Conservation (phyloP, 2,329 filamentous ascomycete genomes). For the Nakataea oryzae region DNA sequence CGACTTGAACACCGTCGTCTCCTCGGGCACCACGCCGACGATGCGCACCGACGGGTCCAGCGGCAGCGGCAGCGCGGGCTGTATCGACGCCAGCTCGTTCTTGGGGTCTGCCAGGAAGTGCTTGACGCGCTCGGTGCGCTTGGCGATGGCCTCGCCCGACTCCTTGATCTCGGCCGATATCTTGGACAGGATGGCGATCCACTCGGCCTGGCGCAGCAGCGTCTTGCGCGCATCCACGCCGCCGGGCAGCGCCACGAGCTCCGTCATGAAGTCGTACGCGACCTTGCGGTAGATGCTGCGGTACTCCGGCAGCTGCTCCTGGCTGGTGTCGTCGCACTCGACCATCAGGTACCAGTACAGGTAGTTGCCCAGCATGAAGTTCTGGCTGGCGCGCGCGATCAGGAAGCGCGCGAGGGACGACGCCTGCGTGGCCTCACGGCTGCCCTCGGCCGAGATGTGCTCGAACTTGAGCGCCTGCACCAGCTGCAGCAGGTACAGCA, state of each 20-base stretch:
- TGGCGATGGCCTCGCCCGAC: slow-evolving; percentile 64
- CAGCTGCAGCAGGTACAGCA: slow-evolving; percentile 84
- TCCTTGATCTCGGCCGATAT: slow-evolving; percentile 83
- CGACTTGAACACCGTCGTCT: slow-evolving; percentile 91
- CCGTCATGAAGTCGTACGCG: slow-evolving; percentile 91
- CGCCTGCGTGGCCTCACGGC: slow-evolving; percentile 53
- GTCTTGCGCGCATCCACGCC: slow-evolving; percentile 66
- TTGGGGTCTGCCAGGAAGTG: slow-evolving; percentile 77
- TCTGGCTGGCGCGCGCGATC: slow-evolving; percentile 76
- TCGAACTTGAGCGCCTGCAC: slow-evolving; percentile 96
- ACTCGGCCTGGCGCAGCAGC: slow-evolving; percentile 77
- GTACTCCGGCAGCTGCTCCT: slow-evolving; percentile 63
- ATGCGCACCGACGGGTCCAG: slow-evolving; percentile 77
- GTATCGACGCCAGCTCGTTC: slow-evolving; percentile 75
- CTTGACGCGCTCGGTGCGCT: slow-evolving; percentile 78
- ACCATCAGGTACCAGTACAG: slow-evolving; percentile 99
- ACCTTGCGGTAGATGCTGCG: slow-evolving; percentile 85
- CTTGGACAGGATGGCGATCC: slow-evolving; percentile 77
- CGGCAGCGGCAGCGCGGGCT: slow-evolving; percentile 78
- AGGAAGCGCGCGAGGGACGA: slow-evolving; percentile 85
- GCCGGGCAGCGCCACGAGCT: slow-evolving; percentile 61
- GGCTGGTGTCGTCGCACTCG: slow-evolving; percentile 79
- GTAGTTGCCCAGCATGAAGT: slow-evolving; percentile 87
- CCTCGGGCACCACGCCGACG: slow-evolving; percentile 69
- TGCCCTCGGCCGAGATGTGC: slow-evolving; percentile 54